Base-by-base conservation (phyloP, 23 red algal genomes). In the Gracilariopsis chorda region DNA sequence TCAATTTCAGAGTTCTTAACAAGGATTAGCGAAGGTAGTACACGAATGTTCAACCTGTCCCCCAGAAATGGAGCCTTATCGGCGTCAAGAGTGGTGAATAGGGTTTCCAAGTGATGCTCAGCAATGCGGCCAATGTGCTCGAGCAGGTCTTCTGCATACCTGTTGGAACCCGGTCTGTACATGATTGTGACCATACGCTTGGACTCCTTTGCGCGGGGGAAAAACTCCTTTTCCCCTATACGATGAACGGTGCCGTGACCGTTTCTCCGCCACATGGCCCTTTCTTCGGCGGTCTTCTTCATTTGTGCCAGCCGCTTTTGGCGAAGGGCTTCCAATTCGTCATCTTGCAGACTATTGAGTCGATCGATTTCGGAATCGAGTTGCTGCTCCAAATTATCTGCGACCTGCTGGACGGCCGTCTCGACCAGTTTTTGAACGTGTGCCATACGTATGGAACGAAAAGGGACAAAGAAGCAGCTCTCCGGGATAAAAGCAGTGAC, bases 51-150 rank as follows among this genome's bases (percentile, higher is more conserved):
- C 32, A 98, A 70, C 55, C 71, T 67, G 30, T 94, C 84, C 60
- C 87, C 82, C 43, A 98, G 64, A 46, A 91, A 98, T 1, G 95
- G 95, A 9, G 85, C 77, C 71, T 92, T 90, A 32, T 92, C 84
- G 34, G 91, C 95, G 69, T 98, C 92, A 33, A 88, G 74, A 0
- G 61, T 49, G 7, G 63, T 68, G 56, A 98, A 98, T 21, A 87
- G 53, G 13, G 87, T 98, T 67, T 98, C 95, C 48, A 98, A 45
- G 43, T 98, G 95, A 2, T 65, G 73, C 16, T 58, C 44, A 19
- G 95, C 95, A 12, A 98, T 36, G 20, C 76, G 55, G 29, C 40
- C 70, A 36, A 94, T 56, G 46, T 88, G 83, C 8, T 81, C 76
- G 37, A 74, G 52, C 36, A 98, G 77, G 58, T 93, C 90, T 47